A percentile compares a stretch with the other conserved stretches of the same genome.
Conservation (phyloP, 2,329 filamentous ascomycete species). For the Microascus cirrosus region DNA sequence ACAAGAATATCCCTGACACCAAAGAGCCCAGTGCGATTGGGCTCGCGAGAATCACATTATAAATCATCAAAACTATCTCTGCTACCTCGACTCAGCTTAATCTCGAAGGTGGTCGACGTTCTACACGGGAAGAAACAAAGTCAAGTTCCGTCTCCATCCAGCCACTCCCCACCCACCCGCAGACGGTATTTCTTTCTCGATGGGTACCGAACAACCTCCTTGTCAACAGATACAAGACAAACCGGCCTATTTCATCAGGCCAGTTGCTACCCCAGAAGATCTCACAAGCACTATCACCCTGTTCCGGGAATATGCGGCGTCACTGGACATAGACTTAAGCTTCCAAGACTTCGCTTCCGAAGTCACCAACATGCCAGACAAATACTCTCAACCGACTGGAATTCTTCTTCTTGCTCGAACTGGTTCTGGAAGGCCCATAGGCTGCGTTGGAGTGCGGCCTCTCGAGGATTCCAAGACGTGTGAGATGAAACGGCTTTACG, state of each 20-base stretch:
- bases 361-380: background rate
- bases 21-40: background rate
- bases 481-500: background rate
- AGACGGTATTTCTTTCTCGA: background rate
- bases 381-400: background rate
- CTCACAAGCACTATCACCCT: background rate
- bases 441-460: background rate
- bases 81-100: background rate
- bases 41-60: background rate
- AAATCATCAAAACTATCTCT: background rate
- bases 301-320: background rate
- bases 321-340: background rate
- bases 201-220: background rate
- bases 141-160: background rate
- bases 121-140: background rate
- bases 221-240: background rate
- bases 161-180: background rate
- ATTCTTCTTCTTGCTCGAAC: background rate
- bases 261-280: background rate
- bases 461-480: background rate
- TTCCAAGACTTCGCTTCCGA: background rate
- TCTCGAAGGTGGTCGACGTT: background rate
- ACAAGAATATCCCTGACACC: background rate
- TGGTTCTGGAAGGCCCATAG: background rate
- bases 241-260: background rate